Conservation (phyloP, 768 basidiomycete species). For the Lactifluus pinguis region DNA sequence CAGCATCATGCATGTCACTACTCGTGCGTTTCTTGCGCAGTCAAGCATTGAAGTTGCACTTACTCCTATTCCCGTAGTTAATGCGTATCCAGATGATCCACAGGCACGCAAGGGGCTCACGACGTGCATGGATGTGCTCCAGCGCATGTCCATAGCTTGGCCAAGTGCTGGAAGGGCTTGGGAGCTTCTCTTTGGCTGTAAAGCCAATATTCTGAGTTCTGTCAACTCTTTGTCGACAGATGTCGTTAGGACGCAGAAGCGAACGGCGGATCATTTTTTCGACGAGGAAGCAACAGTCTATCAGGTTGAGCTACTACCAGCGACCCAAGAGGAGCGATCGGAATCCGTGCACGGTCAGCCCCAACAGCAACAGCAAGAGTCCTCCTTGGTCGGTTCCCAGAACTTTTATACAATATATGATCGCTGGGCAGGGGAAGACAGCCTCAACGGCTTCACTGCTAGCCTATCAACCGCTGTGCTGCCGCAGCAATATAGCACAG, state of each 20-base stretch:
- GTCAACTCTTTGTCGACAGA: not conserved
- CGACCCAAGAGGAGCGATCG: not conserved
- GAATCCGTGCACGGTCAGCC: conserved; percentile 19
- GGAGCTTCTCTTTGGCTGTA: conserved; percentile 61
- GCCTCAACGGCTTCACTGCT: conserved; percentile 28
- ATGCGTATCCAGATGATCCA: conserved; percentile 55
- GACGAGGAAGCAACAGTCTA: conserved; percentile 18
- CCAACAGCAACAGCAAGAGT: conserved; percentile 8
- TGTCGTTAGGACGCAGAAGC: conserved; percentile 39
- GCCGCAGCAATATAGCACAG: conserved; percentile 69
- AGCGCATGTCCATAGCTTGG: conserved; percentile 62
- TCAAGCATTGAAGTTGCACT: not conserved
- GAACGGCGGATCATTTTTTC: conserved; percentile 44
- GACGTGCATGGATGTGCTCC: conserved; percentile 59
- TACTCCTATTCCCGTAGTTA: conserved; percentile 34
- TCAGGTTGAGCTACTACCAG: conserved; percentile 1
- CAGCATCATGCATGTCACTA: conserved; percentile 70
- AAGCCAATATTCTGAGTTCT: conserved; percentile 27
- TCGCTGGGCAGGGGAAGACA: conserved; percentile 35
- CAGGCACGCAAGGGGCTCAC: conserved; percentile 56
- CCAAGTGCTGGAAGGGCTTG: conserved; percentile 67
- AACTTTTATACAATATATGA: conserved; percentile 33
- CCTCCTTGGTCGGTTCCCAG: conserved; percentile 2
- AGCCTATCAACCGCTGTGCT: conserved; percentile 63
- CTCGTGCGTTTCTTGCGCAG: conserved; percentile 37